Evolutionary conservation across 345 rosid species (phyloP).

Genomic region (Eucalyptus cloeziana): DNA sequence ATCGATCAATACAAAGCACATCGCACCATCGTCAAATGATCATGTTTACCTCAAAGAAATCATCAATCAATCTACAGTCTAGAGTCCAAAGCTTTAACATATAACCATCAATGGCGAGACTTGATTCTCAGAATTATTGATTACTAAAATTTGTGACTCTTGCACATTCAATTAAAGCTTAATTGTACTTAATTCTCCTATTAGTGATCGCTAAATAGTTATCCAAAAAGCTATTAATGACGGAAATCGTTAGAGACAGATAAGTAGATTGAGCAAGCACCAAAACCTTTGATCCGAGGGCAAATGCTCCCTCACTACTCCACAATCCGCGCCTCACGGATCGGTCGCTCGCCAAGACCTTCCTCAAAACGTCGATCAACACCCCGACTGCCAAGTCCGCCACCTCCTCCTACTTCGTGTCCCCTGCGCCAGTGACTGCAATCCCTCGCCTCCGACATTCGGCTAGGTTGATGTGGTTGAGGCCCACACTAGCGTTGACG

Average conservation of each 20-base stretch:
- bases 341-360: background rate
- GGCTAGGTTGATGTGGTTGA: background rate
- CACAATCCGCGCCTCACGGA: background rate
- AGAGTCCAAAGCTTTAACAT: background rate
- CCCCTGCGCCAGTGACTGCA: rapidly evolving
- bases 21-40: background rate
- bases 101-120: background rate
- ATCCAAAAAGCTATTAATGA: background rate
- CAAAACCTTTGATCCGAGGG: background rate
- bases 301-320: background rate
- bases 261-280: background rate
- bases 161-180: too few relatives aligned
- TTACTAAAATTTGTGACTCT: too few relatives aligned
- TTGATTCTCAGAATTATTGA: background rate
- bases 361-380: background rate
- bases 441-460: background rate
- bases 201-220: too few relatives aligned
- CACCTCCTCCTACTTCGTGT: background rate
- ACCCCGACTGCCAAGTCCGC: background rate
- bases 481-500: background rate
- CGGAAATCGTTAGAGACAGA: background rate
- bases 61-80: background rate
- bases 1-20: background rate
- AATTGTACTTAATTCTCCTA: too few relatives aligned
- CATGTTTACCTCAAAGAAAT: background rate